Evolutionary conservation across 768 basidiomycete species (phyloP).

Genomic region (Baorangia bicolor): DNA sequence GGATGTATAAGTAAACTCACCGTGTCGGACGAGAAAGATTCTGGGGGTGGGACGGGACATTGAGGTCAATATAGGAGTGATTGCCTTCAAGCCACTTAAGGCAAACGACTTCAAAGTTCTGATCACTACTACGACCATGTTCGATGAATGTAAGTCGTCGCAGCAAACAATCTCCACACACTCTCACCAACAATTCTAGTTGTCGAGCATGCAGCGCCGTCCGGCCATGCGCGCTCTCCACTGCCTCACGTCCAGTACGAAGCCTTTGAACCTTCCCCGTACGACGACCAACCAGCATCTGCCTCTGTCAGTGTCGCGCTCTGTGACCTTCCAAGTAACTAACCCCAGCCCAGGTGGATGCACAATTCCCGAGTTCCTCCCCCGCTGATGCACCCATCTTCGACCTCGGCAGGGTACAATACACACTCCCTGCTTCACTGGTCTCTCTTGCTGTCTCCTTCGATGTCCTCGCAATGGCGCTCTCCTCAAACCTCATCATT

Average conservation of each 20-base stretch:
- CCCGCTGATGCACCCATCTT: conserved; percentile 59
- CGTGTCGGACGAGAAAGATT: conserved; percentile 79
- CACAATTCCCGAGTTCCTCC: conserved; percentile 26
- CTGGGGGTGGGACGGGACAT: conserved; percentile 61
- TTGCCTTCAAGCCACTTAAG: neutral
- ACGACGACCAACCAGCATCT: conserved; percentile 46
- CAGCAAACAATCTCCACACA: neutral
- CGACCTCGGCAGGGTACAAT: conserved; percentile 87
- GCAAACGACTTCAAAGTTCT: neutral
- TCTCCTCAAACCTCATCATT: conserved; percentile 72
- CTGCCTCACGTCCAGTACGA: conserved; percentile 73
- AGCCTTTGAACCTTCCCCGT: conserved; percentile 80
- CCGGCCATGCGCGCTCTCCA: conserved; percentile 37
- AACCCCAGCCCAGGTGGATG: conserved; percentile 29
- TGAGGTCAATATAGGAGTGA: neutral
- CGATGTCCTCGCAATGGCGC: conserved; percentile 83
- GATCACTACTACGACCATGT: conserved; percentile 52
- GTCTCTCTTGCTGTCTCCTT: conserved; percentile 81
- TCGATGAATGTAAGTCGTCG: conserved; percentile 59
- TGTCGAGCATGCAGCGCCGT: conserved; percentile 78
- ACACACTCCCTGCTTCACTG: conserved; percentile 81
- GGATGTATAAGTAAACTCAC: conserved; percentile 33
- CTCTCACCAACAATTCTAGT: conserved; percentile 45
- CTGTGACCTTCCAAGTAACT: conserved; percentile 1
- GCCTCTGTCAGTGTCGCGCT: conserved; percentile 11